Conservation (phyloP, 176 grass and related monocot genomes). For the Urochloa ruziziensis region DNA sequence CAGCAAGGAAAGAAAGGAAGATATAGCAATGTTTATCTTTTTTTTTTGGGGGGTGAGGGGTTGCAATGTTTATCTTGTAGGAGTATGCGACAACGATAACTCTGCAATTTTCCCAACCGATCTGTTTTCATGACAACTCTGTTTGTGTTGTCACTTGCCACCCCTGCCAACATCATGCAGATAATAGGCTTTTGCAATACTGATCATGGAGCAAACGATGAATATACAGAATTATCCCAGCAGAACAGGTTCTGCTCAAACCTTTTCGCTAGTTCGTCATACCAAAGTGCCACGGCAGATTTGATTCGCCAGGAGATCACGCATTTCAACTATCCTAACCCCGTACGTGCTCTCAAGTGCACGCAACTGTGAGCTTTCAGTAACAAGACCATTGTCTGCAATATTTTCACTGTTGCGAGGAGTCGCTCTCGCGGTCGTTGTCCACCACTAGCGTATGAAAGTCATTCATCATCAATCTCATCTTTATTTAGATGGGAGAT, state of each 20-base stretch:
- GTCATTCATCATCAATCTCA: not conserved
- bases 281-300: not conserved
- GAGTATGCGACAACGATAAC: not conserved
- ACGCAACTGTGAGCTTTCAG: not conserved
- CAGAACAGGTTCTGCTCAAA: not conserved
- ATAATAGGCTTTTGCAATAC: not conserved
- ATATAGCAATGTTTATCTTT: not conserved
- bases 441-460: not conserved
- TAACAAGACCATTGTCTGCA: not conserved
- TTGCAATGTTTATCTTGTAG: not conserved
- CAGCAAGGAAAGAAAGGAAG: not conserved
- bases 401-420: not conserved
- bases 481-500: too few species aligned
- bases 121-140: not conserved
- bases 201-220: not conserved
- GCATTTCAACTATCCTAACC: not conserved
- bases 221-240: not conserved
- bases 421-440: slow-evolving; percentile 3
- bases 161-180: not conserved
- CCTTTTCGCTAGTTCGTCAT: not conserved
- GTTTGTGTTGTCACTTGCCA: not conserved
- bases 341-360: not conserved
- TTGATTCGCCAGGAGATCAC: not conserved
- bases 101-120: not conserved
- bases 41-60: not conserved